Conservation (phyloP, 176 grass and related monocot species). For the Saccharum officinarum region DNA sequence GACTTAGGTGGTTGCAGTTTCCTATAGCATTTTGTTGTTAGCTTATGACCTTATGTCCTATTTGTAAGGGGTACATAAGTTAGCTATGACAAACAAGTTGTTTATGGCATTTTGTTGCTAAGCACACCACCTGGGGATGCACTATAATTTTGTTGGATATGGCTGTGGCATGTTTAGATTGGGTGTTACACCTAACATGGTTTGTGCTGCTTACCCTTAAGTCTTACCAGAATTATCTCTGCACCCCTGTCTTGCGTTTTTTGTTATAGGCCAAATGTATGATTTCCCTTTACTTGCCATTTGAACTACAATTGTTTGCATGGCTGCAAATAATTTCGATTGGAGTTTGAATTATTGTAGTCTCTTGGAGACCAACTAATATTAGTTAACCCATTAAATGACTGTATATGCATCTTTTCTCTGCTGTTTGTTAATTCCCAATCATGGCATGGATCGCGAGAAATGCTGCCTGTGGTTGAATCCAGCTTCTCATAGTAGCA, state of each 20-base stretch:
- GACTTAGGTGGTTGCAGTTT: slow-evolving; percentile 2
- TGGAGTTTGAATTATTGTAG: not conserved
- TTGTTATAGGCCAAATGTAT: not conserved
- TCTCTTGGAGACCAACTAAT: slow-evolving; percentile 6
- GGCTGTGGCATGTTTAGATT: not conserved
- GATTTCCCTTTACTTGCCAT: slow-evolving; percentile 22
- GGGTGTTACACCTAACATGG: not conserved
- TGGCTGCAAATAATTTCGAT: not conserved
- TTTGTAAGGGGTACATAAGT: not conserved
- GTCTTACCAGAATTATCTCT: slow-evolving; percentile 4
- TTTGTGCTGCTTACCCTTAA: not conserved
- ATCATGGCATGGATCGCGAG: not conserved
- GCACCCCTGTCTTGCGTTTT: not conserved
- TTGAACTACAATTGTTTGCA: not conserved
- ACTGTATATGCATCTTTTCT: not conserved
- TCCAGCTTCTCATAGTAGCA: not conserved
- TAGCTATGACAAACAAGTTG: slow-evolving; percentile 8
- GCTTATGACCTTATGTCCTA: not conserved
- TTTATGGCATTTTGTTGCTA: slow-evolving; percentile 8
- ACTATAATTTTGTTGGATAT: not conserved
- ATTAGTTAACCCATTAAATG: slow-evolving; percentile 4
- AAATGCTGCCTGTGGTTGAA: not conserved
- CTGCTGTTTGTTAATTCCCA: not conserved
- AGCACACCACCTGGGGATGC: not conserved
- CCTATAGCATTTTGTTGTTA: not conserved